Evolutionary conservation across 1,139 yeast genomes (phyloP), one percentile per base, ranked within the genome.

Genomic region (Schizosaccharomyces versatilis): DNA sequence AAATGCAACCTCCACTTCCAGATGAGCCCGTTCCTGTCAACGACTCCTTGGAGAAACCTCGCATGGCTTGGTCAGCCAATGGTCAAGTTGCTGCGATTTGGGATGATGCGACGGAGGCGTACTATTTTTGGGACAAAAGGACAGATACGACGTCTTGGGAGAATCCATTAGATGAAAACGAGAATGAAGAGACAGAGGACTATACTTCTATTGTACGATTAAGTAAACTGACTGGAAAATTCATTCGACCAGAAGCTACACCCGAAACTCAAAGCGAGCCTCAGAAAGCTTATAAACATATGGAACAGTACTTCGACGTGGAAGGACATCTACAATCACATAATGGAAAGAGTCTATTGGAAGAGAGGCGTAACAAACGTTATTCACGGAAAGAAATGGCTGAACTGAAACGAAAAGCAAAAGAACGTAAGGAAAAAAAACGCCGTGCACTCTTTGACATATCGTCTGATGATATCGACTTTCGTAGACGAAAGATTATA

Each of bases 61-160:
- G 39, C 15, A 38, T 39, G 7, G 52, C 52, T 38, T 49, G 52
- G 52, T 49, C 52, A 17, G 42, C 19, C 7, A 42, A 38, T 39
- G 40, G 38, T 7, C 41, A 17, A 12, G 41, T 49, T 9, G 52
- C 52, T 8, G 52, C 52, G 1, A 49, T 49, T 38, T 49, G 52
- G 52, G 52, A 49, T 14, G 17, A 8, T 8, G 15, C 8, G 6
- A 15, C 40, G 12, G 40, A 39, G n/a, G 52, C 52, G 6, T 49
- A 49, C 42, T 49, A 49, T 36, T 49, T 49, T 49, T 49, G 52
- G 52, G 52, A 49, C 36, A 14, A 15, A 9, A 14, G 40, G 8
- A 49, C 52, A 10, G 36, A 49, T 39, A 49, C 41, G 41, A 38
- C 52, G 1, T 19, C 40, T 32, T 49, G 52, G 52, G 7, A 36